Base-by-base conservation (phyloP, 768 basidiomycete species). In the Lentinula sp. region DNA sequence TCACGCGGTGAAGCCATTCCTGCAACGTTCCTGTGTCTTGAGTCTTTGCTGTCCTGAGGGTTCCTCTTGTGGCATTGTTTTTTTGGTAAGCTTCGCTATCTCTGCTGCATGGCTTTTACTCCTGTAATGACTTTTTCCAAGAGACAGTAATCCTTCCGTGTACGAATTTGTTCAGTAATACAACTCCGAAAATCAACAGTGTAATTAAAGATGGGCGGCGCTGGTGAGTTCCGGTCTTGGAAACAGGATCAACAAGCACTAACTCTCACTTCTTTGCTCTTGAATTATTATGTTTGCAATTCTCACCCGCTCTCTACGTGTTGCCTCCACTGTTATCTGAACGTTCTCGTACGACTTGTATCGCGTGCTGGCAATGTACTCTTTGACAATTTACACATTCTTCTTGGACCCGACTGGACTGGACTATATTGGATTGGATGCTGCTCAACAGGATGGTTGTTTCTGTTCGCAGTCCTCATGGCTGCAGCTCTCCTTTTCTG, bases 401-500 rank as follows among this genome's bases (percentile, higher is more conserved):
- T 13, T 18, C 13, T 11, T 53, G 31, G 31, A 39, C 37, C 5
- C 15, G 13, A 15, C 31, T 51, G 50, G 50, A 49, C 13, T 49
- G 34, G 39, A 21, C 23, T 10, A 11, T 15, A 8, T 23, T n/a
- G 40, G 48, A 42, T 15, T 50, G 43, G 21, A 28, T 48, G 21
- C 8, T 11, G 9, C 49, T 49, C 15, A 39, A 23, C 60, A 95
- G 95, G 93, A 71, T 98, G 95, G 96, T 76, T 99, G 65, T 99
- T 97, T 79, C 84, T 98, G 67, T 95, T 98, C 73, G 85, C 93
- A 71, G 95, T 98, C 72, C 87, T 98, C 59, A 87, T 93, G 86
- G 90, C 95, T 66, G 96, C 95, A 18, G 94, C 88, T 37, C 80
- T 98, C 62, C 79, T 99, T 62, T 99, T 99, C 80, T 97, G 95